Percentiles rank a stretch among this genome's conserved stretches.
Conservation (phyloP, 129 eudicot genomes). For the Pulicaria dysenterica region DNA sequence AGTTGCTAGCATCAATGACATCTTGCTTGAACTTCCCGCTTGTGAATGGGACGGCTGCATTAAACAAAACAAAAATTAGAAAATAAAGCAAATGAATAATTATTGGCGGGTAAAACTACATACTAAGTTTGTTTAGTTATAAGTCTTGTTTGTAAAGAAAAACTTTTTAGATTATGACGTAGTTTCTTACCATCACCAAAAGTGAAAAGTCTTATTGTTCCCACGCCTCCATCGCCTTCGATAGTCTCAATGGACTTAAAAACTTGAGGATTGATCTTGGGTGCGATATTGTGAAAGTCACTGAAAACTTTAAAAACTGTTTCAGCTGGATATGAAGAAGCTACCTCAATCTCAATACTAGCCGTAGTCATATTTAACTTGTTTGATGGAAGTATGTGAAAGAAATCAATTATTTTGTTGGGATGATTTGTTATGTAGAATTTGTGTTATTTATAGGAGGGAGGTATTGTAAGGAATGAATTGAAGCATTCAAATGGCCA, state of each 20-base stretch:
- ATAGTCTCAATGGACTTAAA: constrained; percentile 20
- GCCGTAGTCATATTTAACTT: constrained; percentile 14
- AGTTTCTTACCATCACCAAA: constrained; percentile 18
- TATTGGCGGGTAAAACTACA: not conserved
- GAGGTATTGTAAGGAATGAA: not conserved
- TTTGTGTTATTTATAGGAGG: constrained; percentile 17
- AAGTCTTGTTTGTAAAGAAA: not conserved
- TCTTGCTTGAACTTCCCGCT: constrained; percentile 25
- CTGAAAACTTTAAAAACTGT: constrained; percentile 21
- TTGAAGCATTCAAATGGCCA: not conserved
- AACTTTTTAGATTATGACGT: not conserved
- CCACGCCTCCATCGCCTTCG: constrained; percentile 27
- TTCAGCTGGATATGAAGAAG: constrained; percentile 21
- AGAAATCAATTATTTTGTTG: not conserved
- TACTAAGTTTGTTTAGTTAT: not conserved
- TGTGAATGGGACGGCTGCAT: constrained; percentile 10
- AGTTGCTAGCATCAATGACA: not conserved
- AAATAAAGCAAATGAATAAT: not conserved
- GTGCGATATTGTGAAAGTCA: constrained; percentile 25
- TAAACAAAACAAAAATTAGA: not conserved
- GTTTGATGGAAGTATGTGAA: not conserved
- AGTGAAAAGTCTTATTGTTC: constrained; percentile 22
- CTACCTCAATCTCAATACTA: constrained; percentile 14
- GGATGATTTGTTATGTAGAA: not conserved
- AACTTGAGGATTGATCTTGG: constrained; percentile 20